A percentile compares a stretch with the other conserved stretches of the same genome.
Conservation (phyloP, 1,284 basidiomycete species). For the Apiotrichum veenhuisii region DNA sequence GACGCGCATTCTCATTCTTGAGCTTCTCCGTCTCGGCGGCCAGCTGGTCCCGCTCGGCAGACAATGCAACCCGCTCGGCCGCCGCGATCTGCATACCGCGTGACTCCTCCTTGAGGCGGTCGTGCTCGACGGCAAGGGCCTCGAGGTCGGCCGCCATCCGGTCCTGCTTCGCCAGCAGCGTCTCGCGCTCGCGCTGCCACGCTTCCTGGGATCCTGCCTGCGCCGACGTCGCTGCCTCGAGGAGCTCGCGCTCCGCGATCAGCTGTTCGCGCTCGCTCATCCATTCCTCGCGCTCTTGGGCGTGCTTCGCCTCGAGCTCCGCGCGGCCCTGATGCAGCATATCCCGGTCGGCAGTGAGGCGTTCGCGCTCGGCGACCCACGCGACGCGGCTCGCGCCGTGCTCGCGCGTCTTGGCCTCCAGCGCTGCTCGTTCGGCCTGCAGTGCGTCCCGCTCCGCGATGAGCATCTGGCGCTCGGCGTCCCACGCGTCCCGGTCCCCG, state of each 20-base stretch:
- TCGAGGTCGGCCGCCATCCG: conserved; percentile 2
- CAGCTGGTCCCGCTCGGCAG: background rate
- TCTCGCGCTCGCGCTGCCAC: background rate
- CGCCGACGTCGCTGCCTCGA: background rate
- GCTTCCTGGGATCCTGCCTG: no score
- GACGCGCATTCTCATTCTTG: background rate
- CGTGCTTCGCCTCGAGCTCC: background rate
- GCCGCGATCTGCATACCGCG: background rate
- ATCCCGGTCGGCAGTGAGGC: conserved; percentile 5
- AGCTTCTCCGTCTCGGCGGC: background rate
- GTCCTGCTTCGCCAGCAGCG: background rate
- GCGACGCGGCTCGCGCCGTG: background rate
- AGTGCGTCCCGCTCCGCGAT: conserved; percentile 8
- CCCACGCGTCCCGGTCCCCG: background rate
- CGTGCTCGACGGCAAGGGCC: background rate
- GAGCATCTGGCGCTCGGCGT: conserved; percentile 13
- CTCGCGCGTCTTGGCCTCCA: background rate
- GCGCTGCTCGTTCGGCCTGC: background rate
- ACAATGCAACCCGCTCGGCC: background rate
- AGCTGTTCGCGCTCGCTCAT: background rate
- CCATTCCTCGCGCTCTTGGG: background rate
- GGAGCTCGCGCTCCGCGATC: background rate
- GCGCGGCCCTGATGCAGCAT: background rate
- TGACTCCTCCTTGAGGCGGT: conserved; percentile 1
- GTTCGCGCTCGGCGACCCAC: background rate